These are phyloP conservation scores for Epicoccum nigrum DNA, from an alignment of 2,329 filamentous ascomycete species.

Conservation along the genomic window DNA sequence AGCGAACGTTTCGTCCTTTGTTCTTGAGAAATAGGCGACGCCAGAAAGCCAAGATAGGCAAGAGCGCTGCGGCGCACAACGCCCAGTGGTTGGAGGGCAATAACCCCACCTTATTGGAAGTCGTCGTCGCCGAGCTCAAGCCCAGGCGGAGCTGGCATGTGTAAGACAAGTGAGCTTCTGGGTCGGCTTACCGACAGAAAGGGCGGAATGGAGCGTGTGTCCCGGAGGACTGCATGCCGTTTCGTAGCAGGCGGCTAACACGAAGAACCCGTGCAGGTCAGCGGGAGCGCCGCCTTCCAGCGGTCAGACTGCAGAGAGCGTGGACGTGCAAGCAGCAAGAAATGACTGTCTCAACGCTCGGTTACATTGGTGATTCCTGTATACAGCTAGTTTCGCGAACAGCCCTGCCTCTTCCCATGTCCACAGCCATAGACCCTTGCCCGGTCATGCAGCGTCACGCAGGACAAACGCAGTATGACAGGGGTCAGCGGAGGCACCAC, in stretches of 20 bases:
- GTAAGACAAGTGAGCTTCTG: constrained; percentile 5
- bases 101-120: constrained; percentile 2
- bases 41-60: constrained; percentile 3
- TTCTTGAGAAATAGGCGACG: too few species aligned
- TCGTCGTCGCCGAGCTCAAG: constrained; percentile 5
- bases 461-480: constrained; percentile 29
- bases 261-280: constrained; percentile 14
- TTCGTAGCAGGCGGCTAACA: constrained; percentile 4
- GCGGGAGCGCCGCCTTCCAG: constrained; percentile 20
- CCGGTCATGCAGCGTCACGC: constrained; percentile 26
- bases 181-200: constrained; percentile 12
- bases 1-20: background rate
- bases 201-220: constrained; percentile 20
- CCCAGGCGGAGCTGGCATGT: constrained; percentile 1
- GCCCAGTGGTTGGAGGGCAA: constrained; percentile 7
- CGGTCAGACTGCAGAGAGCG: constrained; percentile 6
- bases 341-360: constrained; percentile 19
- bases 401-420: constrained; percentile 19
- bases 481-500: constrained; percentile 25
- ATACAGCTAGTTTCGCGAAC: constrained; percentile 25
- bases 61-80: constrained; percentile 1
- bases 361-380: constrained; percentile 23
- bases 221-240: constrained; percentile 9
- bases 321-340: constrained; percentile 5
- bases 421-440: constrained; percentile 30